Evolutionary conservation across 176 grass and related monocot genomes (phyloP), one percentile per base, ranked within the genome.

Genomic region (Echinochloa phyllopogon): DNA sequence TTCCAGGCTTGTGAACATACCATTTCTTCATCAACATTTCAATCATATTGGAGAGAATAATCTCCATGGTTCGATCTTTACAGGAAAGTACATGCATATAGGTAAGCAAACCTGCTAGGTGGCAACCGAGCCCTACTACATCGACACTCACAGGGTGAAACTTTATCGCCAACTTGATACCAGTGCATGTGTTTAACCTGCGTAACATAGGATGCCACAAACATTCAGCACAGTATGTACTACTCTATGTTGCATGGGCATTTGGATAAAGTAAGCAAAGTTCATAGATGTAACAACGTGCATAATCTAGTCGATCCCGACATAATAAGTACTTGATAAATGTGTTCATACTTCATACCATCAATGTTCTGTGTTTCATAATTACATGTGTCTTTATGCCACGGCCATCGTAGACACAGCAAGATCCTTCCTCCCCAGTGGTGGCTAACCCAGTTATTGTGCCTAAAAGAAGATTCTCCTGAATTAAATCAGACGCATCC

Each of bases 141-240:
- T 79, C 93, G 93, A 47, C 96, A 98, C 69, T 98, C 93, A 87
- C 96, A 98, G 75, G 86, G 59, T 80, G 93, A 98, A 85, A 92
- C 80, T 90, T 95, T 86, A 74, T 70, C 83, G 56, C 91, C 91
- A 94, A 95, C 69, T 86, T 79, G 93, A 84, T 92, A 98, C 93
- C 93, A 98, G 57, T 94, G 96, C 93, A 95, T 95, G 87, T 95
- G 96, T 79, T 98, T 98, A 78, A 98, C 96, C 96, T 98, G 80
- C 8, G 79, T 63, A 47, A 56, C 17, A 68, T 55, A 53, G 39
- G 16, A 20, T 80, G 47, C 66, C 41, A 24, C 16, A 9, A 90
- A 71, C 10, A 79, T 58, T 83, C 25, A 88, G 75, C 10, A 86
- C 5, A 41, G 37, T 10, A 45, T 0, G 27, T 6, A 66, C 2